Percentiles rank a stretch among this genome's conserved stretches.
Conservation (phyloP, 139 green algal species). For the Dunaliella primolecta region DNA sequence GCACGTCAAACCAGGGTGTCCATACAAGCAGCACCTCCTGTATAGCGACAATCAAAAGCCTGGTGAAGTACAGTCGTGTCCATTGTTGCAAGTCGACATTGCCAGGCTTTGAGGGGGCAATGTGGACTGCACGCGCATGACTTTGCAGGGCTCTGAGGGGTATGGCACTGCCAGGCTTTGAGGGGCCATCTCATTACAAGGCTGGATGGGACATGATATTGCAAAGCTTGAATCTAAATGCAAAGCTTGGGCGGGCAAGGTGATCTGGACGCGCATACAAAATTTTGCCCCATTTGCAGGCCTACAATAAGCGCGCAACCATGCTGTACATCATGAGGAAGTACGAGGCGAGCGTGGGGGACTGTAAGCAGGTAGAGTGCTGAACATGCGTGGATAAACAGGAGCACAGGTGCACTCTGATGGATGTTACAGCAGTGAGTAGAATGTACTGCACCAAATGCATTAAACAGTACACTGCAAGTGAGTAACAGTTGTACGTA, state of each 20-base stretch:
- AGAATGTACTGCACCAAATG: no score
- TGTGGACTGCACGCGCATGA: background rate
- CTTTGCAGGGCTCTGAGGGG: background rate
- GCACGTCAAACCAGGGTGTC: background rate
- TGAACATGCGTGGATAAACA: no score
- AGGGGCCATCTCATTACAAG: background rate
- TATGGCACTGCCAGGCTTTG: background rate
- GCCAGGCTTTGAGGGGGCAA: background rate
- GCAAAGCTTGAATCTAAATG: background rate
- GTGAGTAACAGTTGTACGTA: no score
- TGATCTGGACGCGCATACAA: no score
- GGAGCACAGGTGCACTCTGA: no score
- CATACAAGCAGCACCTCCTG: background rate
- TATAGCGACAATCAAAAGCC: background rate
- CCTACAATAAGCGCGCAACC: slow-evolving; percentile 74
- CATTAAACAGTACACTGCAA: no score
- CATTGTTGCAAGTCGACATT: background rate
- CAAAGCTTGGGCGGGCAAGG: background rate
- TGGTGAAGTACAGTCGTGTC: background rate
- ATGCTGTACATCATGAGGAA: slow-evolving; percentile 54
- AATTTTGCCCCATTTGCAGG: no score
- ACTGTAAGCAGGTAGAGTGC: slow-evolving; percentile 26
- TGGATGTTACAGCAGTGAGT: no score
- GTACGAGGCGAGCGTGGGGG: slow-evolving; percentile 49
- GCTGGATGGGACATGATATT: no score